phyloP scores from a whole-genome alignment of 2,329 filamentous ascomycete species.

The Colletotrichum orbiculare region DNA sequence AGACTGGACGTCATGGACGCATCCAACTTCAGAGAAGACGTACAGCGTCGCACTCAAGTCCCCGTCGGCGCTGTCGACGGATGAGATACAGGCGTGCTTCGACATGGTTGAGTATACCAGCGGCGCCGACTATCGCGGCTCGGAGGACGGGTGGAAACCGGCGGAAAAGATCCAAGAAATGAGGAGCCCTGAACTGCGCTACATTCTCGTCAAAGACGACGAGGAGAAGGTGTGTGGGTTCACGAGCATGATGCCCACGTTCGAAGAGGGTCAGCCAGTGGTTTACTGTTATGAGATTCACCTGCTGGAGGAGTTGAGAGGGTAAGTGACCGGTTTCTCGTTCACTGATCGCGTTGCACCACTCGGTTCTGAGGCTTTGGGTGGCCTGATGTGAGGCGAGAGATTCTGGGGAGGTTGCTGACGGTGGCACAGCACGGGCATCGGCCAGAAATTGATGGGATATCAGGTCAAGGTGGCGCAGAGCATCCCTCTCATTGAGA shows the following conservation, averaged over 20 bases:
- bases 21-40: slow-evolving; percentile 54
- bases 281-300: slow-evolving; percentile 86
- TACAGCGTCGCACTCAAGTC: slow-evolving; percentile 59
- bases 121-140: slow-evolving; percentile 70
- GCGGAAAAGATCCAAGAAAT: slow-evolving; percentile 74
- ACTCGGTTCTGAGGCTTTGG: neutral
- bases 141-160: slow-evolving; percentile 72
- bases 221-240: slow-evolving; percentile 60
- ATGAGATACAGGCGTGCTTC: slow-evolving; percentile 65
- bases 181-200: slow-evolving; percentile 73
- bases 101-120: slow-evolving; percentile 72
- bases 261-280: slow-evolving; percentile 73
- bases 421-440: slow-evolving; percentile 61
- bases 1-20: slow-evolving; percentile 58
- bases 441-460: slow-evolving; percentile 70
- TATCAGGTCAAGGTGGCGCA: slow-evolving; percentile 64
- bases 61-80: slow-evolving; percentile 50
- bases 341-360: neutral
- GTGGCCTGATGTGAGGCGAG: neutral
- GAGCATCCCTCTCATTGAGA: slow-evolving; percentile 65
- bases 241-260: slow-evolving; percentile 77
- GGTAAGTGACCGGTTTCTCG: slow-evolving; percentile 50
- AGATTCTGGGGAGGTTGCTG: neutral
- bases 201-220: slow-evolving; percentile 66
- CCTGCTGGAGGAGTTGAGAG: slow-evolving; percentile 65